These are phyloP conservation scores for Mallotus repandus DNA, from an alignment of 441 rosid species.

Conservation along the genomic window DNA sequence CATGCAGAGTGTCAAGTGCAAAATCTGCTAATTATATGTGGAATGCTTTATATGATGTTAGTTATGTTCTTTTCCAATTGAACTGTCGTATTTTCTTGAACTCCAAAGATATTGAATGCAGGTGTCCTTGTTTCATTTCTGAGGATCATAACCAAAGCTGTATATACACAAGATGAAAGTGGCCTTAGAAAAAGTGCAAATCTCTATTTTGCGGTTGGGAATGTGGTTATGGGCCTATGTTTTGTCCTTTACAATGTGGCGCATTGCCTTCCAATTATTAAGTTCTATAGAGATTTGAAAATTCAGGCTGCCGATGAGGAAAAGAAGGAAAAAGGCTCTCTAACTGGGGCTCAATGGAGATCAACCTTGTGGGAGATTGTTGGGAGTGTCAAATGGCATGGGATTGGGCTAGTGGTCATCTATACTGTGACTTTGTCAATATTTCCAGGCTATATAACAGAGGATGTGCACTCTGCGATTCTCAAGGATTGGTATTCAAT, in stretches of 20 bases:
- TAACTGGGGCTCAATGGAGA: conserved; percentile 65
- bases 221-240: conserved; percentile 79
- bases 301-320: conserved; percentile 48
- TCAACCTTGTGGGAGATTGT: conserved; percentile 56
- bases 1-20: not conserved
- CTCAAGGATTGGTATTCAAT: conserved; percentile 86
- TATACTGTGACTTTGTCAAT: conserved; percentile 73
- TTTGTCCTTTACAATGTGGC: conserved; percentile 63
- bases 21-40: no score
- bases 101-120: conserved; percentile 36
- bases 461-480: conserved; percentile 78
- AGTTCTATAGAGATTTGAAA: conserved; percentile 66
- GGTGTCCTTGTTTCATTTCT: conserved; percentile 88
- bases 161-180: conserved; percentile 60
- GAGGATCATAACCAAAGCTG: conserved; percentile 76
- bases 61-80: not conserved
- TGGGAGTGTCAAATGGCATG: conserved; percentile 68
- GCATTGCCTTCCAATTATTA: conserved; percentile 73
- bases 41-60: not conserved
- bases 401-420: conserved; percentile 62
- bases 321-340: conserved; percentile 42
- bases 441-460: conserved; percentile 91
- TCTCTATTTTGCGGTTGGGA: conserved; percentile 69
- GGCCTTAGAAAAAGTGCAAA: conserved; percentile 79
- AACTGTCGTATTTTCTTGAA: not conserved